Evolutionary conservation across 148 eudicot genomes (phyloP).

Genomic region (Selenicereus undatus): DNA sequence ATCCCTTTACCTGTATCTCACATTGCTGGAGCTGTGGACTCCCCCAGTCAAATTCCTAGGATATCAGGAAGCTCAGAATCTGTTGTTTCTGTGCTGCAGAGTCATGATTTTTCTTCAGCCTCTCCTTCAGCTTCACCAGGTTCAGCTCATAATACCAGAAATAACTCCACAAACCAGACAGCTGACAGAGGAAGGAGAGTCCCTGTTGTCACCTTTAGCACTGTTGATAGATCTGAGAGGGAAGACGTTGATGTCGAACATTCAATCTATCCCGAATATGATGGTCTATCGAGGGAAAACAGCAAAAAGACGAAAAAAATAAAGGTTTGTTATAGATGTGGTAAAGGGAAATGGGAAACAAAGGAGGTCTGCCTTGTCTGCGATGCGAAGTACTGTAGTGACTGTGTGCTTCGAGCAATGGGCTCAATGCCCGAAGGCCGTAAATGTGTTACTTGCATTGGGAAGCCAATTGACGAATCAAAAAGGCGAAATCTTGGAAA

Average conservation of each 20-base stretch:
- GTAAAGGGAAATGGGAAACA: slow-evolving; percentile 94
- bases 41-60: slow-evolving; percentile 61
- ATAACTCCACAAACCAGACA: slow-evolving; percentile 21
- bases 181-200: slow-evolving; percentile 55
- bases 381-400: slow-evolving; percentile 81
- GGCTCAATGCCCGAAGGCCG: slow-evolving; percentile 99
- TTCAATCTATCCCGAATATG: slow-evolving; percentile 54
- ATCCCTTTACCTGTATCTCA: slow-evolving; percentile 69
- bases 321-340: slow-evolving; percentile 74
- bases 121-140: slow-evolving; percentile 72
- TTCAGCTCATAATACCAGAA: slow-evolving; percentile 39
- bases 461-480: slow-evolving; percentile 79
- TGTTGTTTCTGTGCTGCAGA: slow-evolving; percentile 78
- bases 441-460: slow-evolving; percentile 92
- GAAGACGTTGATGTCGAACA: slow-evolving; percentile 38
- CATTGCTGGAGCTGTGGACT: slow-evolving; percentile 49
- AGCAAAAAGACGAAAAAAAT: slow-evolving; percentile 51
- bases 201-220: slow-evolving; percentile 76
- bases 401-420: slow-evolving; percentile 95
- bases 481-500: slow-evolving; percentile 72
- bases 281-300: slow-evolving; percentile 59
- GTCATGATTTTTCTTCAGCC: slow-evolving; percentile 60
- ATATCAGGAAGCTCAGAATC: slow-evolving; percentile 78
- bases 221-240: slow-evolving; percentile 54
- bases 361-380: slow-evolving; percentile 87